Conservation (phyloP, 352 stramenopile genomes). For the Globisporangium radiosum region DNA sequence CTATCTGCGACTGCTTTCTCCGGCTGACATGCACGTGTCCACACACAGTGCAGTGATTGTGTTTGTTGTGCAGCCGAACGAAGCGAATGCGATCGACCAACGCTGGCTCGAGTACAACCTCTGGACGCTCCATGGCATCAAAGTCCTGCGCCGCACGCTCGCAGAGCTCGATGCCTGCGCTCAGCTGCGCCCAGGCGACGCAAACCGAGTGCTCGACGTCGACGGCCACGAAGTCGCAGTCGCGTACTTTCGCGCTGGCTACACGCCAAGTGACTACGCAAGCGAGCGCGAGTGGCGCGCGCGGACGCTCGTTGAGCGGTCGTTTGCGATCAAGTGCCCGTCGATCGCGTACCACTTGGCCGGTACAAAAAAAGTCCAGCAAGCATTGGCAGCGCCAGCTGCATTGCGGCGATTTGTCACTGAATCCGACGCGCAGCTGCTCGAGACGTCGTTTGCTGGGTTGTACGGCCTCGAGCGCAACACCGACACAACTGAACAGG, state of each 20-base stretch:
- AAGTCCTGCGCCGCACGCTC: constrained; percentile 73
- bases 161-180: constrained; percentile 42
- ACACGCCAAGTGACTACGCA: constrained; percentile 95
- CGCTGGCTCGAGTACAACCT: constrained; percentile 91
- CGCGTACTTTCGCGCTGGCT: constrained; percentile 94
- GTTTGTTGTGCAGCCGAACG: constrained; percentile 89
- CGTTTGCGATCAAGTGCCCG: constrained; percentile 94
- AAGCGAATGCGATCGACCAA: constrained; percentile 90
- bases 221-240: constrained; percentile 85
- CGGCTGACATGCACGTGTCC: no score
- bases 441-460: constrained; percentile 92
- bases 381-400: constrained; percentile 85
- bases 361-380: constrained; percentile 98
- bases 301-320: constrained; percentile 85
- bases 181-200: constrained; percentile 25
- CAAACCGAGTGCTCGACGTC: constrained; percentile 44
- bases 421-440: constrained; percentile 43
- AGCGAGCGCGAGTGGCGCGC: constrained; percentile 87
- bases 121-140: constrained; percentile 75
- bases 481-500: constrained; percentile 41
- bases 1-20: no score
- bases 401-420: constrained; percentile 89
- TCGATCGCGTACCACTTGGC: constrained; percentile 95
- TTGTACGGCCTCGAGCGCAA: constrained; percentile 93
- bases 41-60: constrained; percentile 61